Conservation (phyloP, 2,329 filamentous ascomycete genomes). For the Metarhizium robertsii region DNA sequence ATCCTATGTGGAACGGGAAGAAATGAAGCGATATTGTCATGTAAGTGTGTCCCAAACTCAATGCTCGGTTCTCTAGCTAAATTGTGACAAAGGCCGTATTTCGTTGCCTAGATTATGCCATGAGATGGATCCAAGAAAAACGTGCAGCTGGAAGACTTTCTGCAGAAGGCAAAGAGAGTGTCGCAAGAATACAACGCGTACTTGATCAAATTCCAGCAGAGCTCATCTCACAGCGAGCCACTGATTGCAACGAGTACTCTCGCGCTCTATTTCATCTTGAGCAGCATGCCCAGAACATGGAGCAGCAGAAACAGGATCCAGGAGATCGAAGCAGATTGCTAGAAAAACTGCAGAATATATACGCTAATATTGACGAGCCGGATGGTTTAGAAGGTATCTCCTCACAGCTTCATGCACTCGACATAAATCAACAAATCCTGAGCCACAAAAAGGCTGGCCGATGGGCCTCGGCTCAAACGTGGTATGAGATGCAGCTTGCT, state of each 20-base stretch:
- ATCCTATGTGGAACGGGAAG: slow-evolving; percentile 56
- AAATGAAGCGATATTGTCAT: slow-evolving; percentile 79
- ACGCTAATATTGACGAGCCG: slow-evolving; percentile 94
- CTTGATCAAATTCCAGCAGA: slow-evolving; percentile 62
- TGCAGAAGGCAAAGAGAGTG: slow-evolving; percentile 35
- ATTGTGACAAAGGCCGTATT: slow-evolving; percentile 61
- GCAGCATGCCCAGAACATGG: slow-evolving; percentile 61
- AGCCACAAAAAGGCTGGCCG: slow-evolving; percentile 87
- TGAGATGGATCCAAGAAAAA: slow-evolving; percentile 80
- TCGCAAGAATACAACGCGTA: slow-evolving; percentile 38
- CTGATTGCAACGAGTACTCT: slow-evolving; percentile 91
- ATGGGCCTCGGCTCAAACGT: slow-evolving; percentile 92
- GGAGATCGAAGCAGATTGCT: slow-evolving; percentile 57
- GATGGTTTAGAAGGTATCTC: slow-evolving; percentile 95
- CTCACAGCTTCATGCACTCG: slow-evolving; percentile 73
- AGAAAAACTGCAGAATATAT: slow-evolving; percentile 80
- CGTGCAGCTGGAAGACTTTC: slow-evolving; percentile 19
- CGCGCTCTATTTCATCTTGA: slow-evolving; percentile 92
- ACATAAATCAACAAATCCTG: slow-evolving; percentile 86
- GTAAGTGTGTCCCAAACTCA: slow-evolving; percentile 35
- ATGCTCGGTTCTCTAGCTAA: background rate
- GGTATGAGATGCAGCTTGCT: slow-evolving; percentile 88
- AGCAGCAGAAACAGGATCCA: slow-evolving; percentile 33
- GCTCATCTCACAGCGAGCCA: slow-evolving; percentile 67
- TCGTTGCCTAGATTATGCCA: slow-evolving; percentile 81